A percentile compares a stretch with the other conserved stretches of the same genome.
These are phyloP conservation scores for Pseudopithomyces chartarum DNA, from an alignment of 2,329 filamentous ascomycete species.

Conservation along the genomic window DNA sequence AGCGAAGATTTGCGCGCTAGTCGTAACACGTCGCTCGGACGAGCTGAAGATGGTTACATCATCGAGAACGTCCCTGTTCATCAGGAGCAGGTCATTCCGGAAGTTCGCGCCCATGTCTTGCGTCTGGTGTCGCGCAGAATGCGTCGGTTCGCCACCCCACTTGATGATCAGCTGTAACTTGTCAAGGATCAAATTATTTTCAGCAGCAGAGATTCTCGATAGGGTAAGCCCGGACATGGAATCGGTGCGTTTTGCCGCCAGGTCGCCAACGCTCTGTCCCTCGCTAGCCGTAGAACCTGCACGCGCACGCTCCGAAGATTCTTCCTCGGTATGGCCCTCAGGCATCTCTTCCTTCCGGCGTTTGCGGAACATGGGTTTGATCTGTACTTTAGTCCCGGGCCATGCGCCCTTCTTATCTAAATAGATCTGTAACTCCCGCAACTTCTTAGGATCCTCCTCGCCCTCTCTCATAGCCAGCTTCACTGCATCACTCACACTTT, in stretches of 20 bases:
- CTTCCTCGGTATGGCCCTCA: constrained; percentile 37
- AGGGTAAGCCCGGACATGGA: constrained; percentile 89
- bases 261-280: constrained; percentile 24
- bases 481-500: constrained; percentile 88
- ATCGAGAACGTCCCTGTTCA: constrained; percentile 90
- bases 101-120: constrained; percentile 95
- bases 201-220: constrained; percentile 90
- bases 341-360: constrained; percentile 69
- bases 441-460: constrained; percentile 83
- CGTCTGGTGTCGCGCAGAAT: constrained; percentile 93
- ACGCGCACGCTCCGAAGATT: constrained; percentile 32
- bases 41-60: constrained; percentile 96
- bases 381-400: constrained; percentile 97
- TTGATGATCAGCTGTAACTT: constrained; percentile 98
- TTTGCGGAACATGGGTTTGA: constrained; percentile 98
- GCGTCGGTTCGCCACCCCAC: constrained; percentile 97
- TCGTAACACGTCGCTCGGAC: constrained; percentile 91
- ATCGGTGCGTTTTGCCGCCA: constrained; percentile 61
- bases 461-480: constrained; percentile 77
- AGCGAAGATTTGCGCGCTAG: constrained; percentile 95
- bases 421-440: constrained; percentile 83
- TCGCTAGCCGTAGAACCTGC: constrained; percentile 22
- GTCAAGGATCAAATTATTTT: constrained; percentile 90
- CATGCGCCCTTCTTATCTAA: constrained; percentile 90
- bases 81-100: constrained; percentile 88